A percentile compares a stretch with the other conserved stretches of the same genome.
Evolutionary conservation across 441 rosid genomes (phyloP).

Genomic region (Gossypium lobatum): DNA sequence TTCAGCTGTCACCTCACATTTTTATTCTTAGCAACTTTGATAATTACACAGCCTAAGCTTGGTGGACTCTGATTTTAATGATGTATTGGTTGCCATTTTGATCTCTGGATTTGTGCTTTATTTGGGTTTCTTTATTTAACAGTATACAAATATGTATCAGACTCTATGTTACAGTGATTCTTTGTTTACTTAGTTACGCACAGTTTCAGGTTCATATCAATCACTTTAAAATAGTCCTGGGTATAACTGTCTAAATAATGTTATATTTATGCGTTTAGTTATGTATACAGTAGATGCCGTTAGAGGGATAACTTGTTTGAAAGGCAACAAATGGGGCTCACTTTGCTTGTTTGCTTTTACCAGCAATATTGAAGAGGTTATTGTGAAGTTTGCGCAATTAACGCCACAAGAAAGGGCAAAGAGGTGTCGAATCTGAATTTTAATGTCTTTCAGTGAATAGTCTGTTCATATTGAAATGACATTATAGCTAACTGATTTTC

Average conservation of each 20-base stretch:
- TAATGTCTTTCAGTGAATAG: neutral
- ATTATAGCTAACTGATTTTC: conserved; percentile 4
- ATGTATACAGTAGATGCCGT: neutral
- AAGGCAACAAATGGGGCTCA: neutral
- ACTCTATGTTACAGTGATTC: neutral
- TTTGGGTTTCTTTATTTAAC: neutral
- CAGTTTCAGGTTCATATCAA: neutral
- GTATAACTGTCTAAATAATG: neutral
- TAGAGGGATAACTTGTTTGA: neutral
- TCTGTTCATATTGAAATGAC: neutral
- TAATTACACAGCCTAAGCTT: neutral
- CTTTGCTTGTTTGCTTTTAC: conserved; percentile 10
- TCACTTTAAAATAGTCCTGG: neutral
- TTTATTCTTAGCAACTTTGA: neutral
- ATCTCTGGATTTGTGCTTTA: neutral
- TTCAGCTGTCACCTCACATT: neutral
- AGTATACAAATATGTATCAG: neutral
- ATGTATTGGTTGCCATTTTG: neutral
- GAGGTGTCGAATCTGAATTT: conserved; percentile 27
- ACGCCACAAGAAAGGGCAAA: conserved; percentile 63
- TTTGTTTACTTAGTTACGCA: neutral
- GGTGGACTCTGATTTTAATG: neutral
- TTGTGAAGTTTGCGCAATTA: conserved; percentile 45
- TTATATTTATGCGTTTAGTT: neutral
- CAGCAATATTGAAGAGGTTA: conserved; percentile 50